Evolutionary conservation across 192 early-diverging fungal genomes (phyloP).

Genomic region (Gonapodya prolifera): DNA sequence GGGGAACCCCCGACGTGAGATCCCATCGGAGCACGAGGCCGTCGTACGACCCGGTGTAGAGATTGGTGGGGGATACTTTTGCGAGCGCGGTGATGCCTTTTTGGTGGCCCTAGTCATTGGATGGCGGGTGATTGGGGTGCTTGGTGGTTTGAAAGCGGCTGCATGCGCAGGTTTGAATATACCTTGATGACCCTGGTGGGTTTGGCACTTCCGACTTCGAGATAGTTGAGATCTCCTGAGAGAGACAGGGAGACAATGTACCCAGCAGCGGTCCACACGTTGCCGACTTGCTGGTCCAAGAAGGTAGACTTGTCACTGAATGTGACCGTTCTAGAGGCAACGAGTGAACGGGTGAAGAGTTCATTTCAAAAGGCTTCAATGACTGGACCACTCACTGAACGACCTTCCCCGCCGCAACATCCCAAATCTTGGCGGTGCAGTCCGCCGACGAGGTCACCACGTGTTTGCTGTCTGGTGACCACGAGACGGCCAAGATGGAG

Average conservation of each 20-base stretch:
- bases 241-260: constrained; percentile 66
- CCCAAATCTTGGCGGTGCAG: constrained; percentile 82
- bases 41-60: constrained; percentile 87
- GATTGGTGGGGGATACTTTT: constrained; percentile 27
- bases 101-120: constrained; percentile 78
- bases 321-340: constrained; percentile 27
- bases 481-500: constrained; percentile 70
- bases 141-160: neutral
- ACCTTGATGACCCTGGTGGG: constrained; percentile 40
- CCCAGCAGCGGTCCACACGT: constrained; percentile 72
- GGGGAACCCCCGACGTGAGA: constrained; percentile 19
- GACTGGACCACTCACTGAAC: constrained; percentile 28
- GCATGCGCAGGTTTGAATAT: neutral
- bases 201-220: constrained; percentile 44
- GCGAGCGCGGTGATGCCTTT: constrained; percentile 72
- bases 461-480: constrained; percentile 67
- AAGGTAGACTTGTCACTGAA: constrained; percentile 17
- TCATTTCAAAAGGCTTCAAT: neutral
- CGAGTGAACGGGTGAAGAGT: neutral
- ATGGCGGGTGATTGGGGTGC: neutral
- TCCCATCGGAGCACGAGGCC: constrained; percentile 46
- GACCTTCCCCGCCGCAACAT: constrained; percentile 55
- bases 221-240: constrained; percentile 75
- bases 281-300: constrained; percentile 86
- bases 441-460: constrained; percentile 78